phyloP scores from a whole-genome alignment of 208 protist species.

The Crithidia acanthocephali region DNA sequence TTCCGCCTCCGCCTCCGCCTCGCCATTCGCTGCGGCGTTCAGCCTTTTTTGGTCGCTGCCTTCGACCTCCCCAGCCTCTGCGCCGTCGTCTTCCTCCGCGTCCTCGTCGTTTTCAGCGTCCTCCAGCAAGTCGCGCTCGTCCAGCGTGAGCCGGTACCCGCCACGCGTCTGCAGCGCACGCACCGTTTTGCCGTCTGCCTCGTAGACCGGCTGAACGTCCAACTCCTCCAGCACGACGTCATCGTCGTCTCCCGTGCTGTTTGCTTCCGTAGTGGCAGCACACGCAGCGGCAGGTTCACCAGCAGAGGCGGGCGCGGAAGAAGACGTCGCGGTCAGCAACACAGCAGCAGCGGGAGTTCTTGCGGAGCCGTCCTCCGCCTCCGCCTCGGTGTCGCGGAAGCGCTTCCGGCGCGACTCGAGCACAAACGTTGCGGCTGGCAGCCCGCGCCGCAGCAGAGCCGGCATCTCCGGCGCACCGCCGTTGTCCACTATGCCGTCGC shows the following conservation, averaged over 20 bases:
- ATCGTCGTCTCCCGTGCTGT: conserved; percentile 8
- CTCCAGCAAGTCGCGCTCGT: conserved; percentile 64
- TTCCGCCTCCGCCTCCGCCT: conserved; percentile 11
- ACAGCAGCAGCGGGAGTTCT: background rate
- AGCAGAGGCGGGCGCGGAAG: background rate
- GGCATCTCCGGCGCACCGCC: conserved; percentile 8
- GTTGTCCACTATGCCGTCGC: background rate
- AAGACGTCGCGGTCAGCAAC: background rate
- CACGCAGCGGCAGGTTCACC: background rate
- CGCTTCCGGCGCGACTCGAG: conserved; percentile 34
- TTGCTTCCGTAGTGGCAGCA: background rate
- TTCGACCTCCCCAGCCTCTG: conserved; percentile 20
- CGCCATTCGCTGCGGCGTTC: background rate
- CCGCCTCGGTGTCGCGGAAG: conserved; percentile 16
- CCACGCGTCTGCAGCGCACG: conserved; percentile 51
- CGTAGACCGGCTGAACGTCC: conserved; percentile 42
- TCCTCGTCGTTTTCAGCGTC: conserved; percentile 1
- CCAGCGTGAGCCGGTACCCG: conserved; percentile 72
- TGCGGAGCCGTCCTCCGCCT: background rate
- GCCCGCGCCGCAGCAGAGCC: conserved; percentile 24
- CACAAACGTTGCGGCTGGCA: conserved; percentile 28
- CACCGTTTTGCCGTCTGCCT: conserved; percentile 49
- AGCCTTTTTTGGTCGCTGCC: no score
- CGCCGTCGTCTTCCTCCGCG: conserved; percentile 20
- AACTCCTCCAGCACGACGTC: conserved; percentile 25